Evolutionary conservation across 352 stramenopile genomes (phyloP).

Genomic region (Paralagenidium karlingii): DNA sequence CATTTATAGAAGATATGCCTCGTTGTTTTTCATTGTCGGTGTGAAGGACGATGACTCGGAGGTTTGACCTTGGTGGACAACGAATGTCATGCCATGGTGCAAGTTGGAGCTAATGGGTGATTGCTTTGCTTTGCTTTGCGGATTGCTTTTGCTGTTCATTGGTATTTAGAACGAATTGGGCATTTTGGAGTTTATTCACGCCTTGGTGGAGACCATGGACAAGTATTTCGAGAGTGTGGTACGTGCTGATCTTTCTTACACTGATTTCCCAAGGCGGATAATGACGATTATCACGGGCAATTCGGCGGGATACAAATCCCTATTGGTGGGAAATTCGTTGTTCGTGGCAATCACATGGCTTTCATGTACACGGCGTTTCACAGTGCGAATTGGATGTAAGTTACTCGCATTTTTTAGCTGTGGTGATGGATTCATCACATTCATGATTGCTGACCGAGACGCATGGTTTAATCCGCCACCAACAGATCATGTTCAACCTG

Average conservation of each 20-base stretch:
- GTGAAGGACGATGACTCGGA: constrained; percentile 92
- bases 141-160: background rate
- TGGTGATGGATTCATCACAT: background rate
- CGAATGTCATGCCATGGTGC: background rate
- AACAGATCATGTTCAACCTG: constrained; percentile 88
- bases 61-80: constrained; percentile 14
- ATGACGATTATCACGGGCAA: background rate
- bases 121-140: background rate
- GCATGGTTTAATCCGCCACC: too few relatives aligned
- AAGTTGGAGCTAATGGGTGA: background rate
- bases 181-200: constrained; percentile 99
- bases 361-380: too few relatives aligned
- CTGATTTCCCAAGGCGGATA: background rate
- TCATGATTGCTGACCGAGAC: constrained; percentile 3
- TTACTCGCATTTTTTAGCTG: constrained; percentile 2
- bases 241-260: constrained; percentile 9
- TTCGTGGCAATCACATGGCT: too few relatives aligned
- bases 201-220: constrained; percentile 98
- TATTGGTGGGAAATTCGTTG: too few relatives aligned
- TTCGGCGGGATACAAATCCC: background rate
- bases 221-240: constrained; percentile 98
- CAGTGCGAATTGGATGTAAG: constrained; percentile 79
- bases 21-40: constrained; percentile 99
- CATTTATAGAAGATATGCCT: constrained; percentile 98
- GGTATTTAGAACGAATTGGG: constrained; percentile 95